Percentiles rank a stretch among this genome's conserved stretches.
phyloP scores from a whole-genome alignment of 306 rosid genomes.

The Dryas drummondii region DNA sequence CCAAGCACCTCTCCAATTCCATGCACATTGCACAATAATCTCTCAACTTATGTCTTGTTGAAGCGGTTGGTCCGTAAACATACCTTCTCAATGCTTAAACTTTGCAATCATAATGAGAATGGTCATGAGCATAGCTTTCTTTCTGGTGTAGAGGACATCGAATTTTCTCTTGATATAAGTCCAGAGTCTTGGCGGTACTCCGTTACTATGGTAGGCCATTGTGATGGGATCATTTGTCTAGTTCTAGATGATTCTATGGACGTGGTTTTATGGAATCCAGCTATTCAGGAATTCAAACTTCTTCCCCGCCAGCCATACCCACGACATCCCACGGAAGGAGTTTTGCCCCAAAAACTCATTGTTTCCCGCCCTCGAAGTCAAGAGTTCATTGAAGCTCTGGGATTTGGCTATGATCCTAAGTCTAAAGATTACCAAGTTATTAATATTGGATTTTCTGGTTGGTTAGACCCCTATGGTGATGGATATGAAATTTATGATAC shows the following conservation, averaged over 20 bases:
- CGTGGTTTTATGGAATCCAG: slow-evolving; percentile 2
- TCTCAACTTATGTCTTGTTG: too few relatives aligned
- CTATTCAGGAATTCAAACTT: not conserved
- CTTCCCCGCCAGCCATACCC: not conserved
- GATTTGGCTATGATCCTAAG: not conserved
- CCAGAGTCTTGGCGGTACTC: not conserved
- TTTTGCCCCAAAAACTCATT: too few relatives aligned
- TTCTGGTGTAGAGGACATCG: not conserved
- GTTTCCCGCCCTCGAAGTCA: not conserved
- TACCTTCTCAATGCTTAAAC: too few relatives aligned
- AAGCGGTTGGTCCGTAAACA: rapidly evolving
- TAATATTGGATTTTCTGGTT: not conserved
- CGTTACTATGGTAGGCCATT: not conserved
- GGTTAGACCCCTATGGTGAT: not conserved
- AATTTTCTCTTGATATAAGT: not conserved
- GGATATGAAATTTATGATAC: too few relatives aligned
- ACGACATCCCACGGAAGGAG: too few relatives aligned
- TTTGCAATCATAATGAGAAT: too few relatives aligned
- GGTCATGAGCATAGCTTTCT: not conserved
- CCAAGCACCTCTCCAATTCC: too few relatives aligned
- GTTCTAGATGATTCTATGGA: not conserved
- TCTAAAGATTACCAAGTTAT: not conserved
- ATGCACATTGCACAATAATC: too few relatives aligned
- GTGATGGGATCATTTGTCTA: not conserved
- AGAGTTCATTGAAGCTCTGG: not conserved